Percentiles rank a stretch among this genome's conserved stretches.
Evolutionary conservation across 495 filamentous ascomycete species (phyloP).

Genomic region (Evansstolkia leycettana): DNA sequence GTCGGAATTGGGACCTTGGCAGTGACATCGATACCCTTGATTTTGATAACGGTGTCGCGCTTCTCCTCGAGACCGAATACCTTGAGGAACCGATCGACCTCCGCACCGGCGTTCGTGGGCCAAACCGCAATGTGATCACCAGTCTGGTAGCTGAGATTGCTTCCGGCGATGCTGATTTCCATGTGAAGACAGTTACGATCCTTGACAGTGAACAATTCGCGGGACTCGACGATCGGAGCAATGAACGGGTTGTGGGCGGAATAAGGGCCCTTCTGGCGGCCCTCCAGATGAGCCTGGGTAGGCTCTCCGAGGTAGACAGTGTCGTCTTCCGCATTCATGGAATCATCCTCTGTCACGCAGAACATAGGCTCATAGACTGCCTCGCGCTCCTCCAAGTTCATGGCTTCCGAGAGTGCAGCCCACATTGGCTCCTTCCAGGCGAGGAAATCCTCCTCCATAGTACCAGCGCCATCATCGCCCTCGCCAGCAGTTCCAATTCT

Average conservation of each 20-base stretch:
- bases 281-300: constrained; percentile 90
- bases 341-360: constrained; percentile 63
- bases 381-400: constrained; percentile 90
- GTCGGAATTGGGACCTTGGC: constrained; percentile 97
- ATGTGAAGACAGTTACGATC: constrained; percentile 93
- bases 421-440: constrained; percentile 99
- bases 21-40: constrained; percentile 89
- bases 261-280: constrained; percentile 74
- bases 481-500: constrained; percentile 84
- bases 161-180: constrained; percentile 84
- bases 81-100: constrained; percentile 81
- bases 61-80: constrained; percentile 66
- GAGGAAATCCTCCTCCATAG: constrained; percentile 99
- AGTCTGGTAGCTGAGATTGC: constrained; percentile 76
- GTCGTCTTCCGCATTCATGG: constrained; percentile 62
- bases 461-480: constrained; percentile 95
- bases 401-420: constrained; percentile 63
- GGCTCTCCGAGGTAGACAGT: constrained; percentile 92
- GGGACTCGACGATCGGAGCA: constrained; percentile 82
- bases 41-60: constrained; percentile 70
- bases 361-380: constrained; percentile 93
- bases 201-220: constrained; percentile 83
- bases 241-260: constrained; percentile 96
- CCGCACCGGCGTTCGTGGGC: constrained; percentile 89
- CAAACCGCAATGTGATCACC: constrained; percentile 96